Evolutionary conservation across 441 rosid genomes (phyloP), one percentile per base, ranked within the genome.

Genomic region (Corymbia citriodora): DNA sequence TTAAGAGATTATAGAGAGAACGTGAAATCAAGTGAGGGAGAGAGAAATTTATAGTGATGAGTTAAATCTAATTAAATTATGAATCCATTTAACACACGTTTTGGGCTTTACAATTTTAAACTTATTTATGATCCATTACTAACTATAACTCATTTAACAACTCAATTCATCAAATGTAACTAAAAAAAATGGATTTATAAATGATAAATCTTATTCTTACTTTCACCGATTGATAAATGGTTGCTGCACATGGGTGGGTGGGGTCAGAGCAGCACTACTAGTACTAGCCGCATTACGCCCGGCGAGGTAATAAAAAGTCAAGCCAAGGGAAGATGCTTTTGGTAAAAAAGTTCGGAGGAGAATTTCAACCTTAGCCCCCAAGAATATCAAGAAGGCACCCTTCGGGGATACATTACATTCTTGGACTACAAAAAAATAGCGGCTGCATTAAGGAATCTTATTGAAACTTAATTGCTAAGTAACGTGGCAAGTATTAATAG

Each of bases 1-100:
- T 59, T 25, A 59, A 59, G 7, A 63, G 18, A 63, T 5, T 4
- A 29, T 3, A 7, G 0, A 6, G 2, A 29, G 3, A 63, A 4
- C 17, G 3, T 0, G 4, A 13, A 2, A 29, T 63, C 4, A 1
- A 63, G 7, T 3, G 2, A 29, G 9, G 9, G 7, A 1, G 17
- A 63, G 17, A 63, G 70, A 13, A 1, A 63, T 14, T 63, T 8
- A 13, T 29, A 63, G 15, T 12, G 0, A 0, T 29, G 3, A 7
- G 1, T 63, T 29, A 4, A 1, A 13, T 11, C 18, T 63, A 63
- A 63, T 0, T 63, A 29, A 63, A 2, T 13, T 63, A 7, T 63
- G 6, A 13, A 63, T 4, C 4, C 2, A 63, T 29, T 29, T 63
- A 63, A 29, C 1, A 29, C 70, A 27, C 14, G 4, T 29, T 63